phyloP scores from a whole-genome alignment of 2,329 filamentous ascomycete species.

The Acephala macrosclerotiorum region DNA sequence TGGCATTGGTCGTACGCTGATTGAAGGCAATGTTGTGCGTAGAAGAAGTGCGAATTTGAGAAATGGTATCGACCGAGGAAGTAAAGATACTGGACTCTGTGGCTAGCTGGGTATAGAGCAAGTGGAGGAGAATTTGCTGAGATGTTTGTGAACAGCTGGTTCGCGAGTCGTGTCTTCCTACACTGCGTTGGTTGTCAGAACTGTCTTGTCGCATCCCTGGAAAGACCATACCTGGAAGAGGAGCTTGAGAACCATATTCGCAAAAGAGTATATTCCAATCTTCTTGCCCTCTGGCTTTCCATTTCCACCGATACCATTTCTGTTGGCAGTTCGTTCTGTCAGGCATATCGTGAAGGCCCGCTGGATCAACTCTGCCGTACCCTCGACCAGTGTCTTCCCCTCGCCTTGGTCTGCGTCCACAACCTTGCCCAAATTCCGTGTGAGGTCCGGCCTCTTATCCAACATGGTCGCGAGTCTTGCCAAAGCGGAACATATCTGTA shows the following conservation, averaged over 20 bases:
- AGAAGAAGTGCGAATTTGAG: slow-evolving; percentile 81
- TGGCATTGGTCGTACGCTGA: slow-evolving; percentile 82
- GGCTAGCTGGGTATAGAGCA: slow-evolving; percentile 80
- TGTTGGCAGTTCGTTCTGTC: slow-evolving; percentile 76
- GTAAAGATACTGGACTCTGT: slow-evolving; percentile 92
- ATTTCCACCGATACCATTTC: slow-evolving; percentile 56
- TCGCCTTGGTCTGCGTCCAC: slow-evolving; percentile 65
- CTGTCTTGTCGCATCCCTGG: not conserved
- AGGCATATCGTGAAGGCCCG: slow-evolving; percentile 91
- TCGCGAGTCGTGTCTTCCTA: slow-evolving; percentile 81
- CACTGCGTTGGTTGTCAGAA: slow-evolving; percentile 57
- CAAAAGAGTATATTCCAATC: slow-evolving; percentile 87
- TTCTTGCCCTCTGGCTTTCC: slow-evolving; percentile 84
- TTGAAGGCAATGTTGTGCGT: slow-evolving; percentile 78
- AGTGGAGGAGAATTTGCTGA: slow-evolving; percentile 83
- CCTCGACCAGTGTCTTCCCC: slow-evolving; percentile 82
- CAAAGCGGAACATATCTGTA: slow-evolving; percentile 81
- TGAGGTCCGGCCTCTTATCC: slow-evolving; percentile 80
- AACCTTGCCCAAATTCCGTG: slow-evolving; percentile 63
- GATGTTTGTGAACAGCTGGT: slow-evolving; percentile 90
- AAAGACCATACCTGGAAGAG: slow-evolving; percentile 74
- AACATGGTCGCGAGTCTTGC: slow-evolving; percentile 85
- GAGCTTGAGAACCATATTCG: slow-evolving; percentile 88
- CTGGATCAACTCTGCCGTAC: slow-evolving; percentile 87
- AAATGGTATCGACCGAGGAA: slow-evolving; percentile 93